Conservation (phyloP, 768 basidiomycete species). For the Crassisporium funariophilum region DNA sequence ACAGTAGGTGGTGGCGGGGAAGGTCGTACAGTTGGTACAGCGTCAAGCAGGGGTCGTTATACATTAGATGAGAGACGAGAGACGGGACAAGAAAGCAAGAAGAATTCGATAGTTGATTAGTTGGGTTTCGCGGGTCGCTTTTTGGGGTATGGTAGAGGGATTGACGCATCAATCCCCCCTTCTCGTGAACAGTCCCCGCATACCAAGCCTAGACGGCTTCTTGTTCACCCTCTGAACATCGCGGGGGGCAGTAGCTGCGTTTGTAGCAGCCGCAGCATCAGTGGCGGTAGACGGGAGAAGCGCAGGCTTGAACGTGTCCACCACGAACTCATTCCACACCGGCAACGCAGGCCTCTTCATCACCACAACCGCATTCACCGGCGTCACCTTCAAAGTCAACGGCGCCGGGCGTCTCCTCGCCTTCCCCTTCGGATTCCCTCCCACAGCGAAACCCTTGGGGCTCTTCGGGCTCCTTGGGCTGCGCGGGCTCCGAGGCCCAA, state of each 20-base stretch:
- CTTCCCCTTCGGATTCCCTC: slow-evolving; percentile 23
- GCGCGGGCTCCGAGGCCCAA: slow-evolving; percentile 25
- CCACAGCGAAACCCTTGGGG: too few species aligned
- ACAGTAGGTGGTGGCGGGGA: too few species aligned
- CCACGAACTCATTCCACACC: slow-evolving; percentile 32
- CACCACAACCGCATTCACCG: slow-evolving; percentile 14
- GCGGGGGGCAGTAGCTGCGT: background rate
- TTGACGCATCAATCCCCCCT: slow-evolving; percentile 7
- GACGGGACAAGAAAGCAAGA: too few species aligned
- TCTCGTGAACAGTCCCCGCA: slow-evolving; percentile 15
- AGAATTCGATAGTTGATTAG: too few species aligned
- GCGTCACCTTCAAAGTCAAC: slow-evolving; percentile 31
- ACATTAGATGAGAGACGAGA: too few species aligned
- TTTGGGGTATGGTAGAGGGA: background rate
- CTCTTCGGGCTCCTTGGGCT: background rate
- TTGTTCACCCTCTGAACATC: background rate
- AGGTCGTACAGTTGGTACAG: too few species aligned
- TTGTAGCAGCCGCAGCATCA: background rate
- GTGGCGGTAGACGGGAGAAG: slow-evolving; percentile 5
- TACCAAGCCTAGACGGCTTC: slow-evolving; percentile 6
- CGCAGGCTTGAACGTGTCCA: slow-evolving; percentile 33
- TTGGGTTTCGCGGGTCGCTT: too few species aligned
- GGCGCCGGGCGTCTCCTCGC: slow-evolving; percentile 40
- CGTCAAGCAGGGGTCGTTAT: too few species aligned
- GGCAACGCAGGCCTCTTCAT: slow-evolving; percentile 8